These are phyloP conservation scores for Coemansia asiatica DNA, from an alignment of 192 early-diverging fungal species.

Conservation along the genomic window DNA sequence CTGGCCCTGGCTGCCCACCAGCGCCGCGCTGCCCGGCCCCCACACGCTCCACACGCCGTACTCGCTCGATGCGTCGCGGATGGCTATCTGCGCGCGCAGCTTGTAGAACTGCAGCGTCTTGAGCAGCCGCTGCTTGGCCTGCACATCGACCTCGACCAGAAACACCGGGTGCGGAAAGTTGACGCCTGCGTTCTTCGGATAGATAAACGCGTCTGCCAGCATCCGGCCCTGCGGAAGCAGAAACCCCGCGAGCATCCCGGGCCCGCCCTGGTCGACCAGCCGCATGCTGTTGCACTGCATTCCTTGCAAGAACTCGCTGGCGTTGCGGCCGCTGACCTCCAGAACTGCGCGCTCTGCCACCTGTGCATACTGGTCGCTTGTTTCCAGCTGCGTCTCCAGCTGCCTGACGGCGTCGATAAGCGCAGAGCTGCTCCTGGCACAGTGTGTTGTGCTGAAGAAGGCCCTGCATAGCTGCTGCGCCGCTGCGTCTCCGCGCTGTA, in stretches of 20 bases:
- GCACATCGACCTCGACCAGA: constrained; percentile 76
- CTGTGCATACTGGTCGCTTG: constrained; percentile 49
- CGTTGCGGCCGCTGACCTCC: constrained; percentile 69
- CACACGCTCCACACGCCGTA: constrained; percentile 74
- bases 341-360: constrained; percentile 62
- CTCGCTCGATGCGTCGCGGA: constrained; percentile 65
- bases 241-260: constrained; percentile 79
- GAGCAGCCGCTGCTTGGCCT: constrained; percentile 53
- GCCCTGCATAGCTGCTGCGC: constrained; percentile 9
- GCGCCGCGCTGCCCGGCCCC: constrained; percentile 57
- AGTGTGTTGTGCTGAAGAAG: neutral
- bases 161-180: constrained; percentile 69
- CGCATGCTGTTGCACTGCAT: constrained; percentile 88
- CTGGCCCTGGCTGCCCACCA: constrained; percentile 26
- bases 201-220: constrained; percentile 87
- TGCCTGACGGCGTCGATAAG: constrained; percentile 8
- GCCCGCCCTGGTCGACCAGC: constrained; percentile 64
- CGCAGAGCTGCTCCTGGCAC: neutral
- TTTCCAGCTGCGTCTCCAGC: constrained; percentile 29
- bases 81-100: constrained; percentile 73
- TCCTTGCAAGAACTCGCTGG: constrained; percentile 86
- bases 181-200: constrained; percentile 63
- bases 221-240: constrained; percentile 86
- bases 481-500: neutral
- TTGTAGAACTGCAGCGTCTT: constrained; percentile 74